These are phyloP conservation scores for Rehmannia glutinosa DNA, from an alignment of 257 asterid species.

Conservation along the genomic window DNA sequence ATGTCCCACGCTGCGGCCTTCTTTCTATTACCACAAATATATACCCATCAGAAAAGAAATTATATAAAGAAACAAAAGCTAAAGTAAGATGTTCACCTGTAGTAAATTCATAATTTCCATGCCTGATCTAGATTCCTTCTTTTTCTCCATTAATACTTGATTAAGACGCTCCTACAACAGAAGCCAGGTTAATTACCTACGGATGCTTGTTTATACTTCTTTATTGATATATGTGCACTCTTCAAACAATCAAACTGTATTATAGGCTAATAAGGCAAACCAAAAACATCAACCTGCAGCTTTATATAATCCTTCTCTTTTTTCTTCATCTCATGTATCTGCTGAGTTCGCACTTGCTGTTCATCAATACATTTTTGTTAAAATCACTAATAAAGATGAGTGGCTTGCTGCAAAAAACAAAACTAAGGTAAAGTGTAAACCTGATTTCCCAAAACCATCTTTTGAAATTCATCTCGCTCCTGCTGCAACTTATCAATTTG, in stretches of 20 bases:
- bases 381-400: not conserved
- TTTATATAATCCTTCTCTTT: conserved; percentile 85
- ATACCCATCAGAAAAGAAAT: conserved; percentile 11
- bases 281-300: conserved; percentile 51
- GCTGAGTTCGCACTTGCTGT: conserved; percentile 96
- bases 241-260: too few species aligned
- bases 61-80: conserved; percentile 3
- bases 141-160: conserved; percentile 91
- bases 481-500: conserved; percentile 64
- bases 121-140: conserved; percentile 98
- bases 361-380: conserved; percentile 7
- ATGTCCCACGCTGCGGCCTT: conserved; percentile 99
- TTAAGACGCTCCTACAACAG: conserved; percentile 76
- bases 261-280: not conserved
- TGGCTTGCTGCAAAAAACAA: not conserved
- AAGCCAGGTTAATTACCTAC: not conserved
- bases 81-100: conserved; percentile 48
- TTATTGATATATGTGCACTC: not conserved
- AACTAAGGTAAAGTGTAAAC: conserved; percentile 28
- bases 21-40: conserved; percentile 62
- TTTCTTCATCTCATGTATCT: conserved; percentile 93
- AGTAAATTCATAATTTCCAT: conserved; percentile 97
- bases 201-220: not conserved
- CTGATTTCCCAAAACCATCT: conserved; percentile 71
- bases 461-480: conserved; percentile 60